Percentiles rank a stretch among this genome's conserved stretches.
These are phyloP conservation scores for Bullera alba DNA, from an alignment of 768 basidiomycete species.

Conservation along the genomic window DNA sequence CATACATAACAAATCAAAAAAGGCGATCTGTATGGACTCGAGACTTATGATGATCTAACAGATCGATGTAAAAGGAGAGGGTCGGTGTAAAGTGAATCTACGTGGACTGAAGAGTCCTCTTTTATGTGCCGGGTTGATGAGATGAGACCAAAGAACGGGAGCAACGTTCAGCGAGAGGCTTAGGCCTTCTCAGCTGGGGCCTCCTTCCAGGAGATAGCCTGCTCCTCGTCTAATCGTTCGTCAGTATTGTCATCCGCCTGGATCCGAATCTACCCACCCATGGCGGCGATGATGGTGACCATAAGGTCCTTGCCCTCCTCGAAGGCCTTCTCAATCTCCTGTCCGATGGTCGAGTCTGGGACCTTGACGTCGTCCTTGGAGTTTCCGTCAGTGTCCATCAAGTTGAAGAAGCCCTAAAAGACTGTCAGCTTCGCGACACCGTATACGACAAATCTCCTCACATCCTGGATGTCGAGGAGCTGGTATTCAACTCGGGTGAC, in stretches of 20 bases:
- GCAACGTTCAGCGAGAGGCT: no score
- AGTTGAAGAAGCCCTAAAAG: conserved; percentile 73
- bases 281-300: conserved; percentile 58
- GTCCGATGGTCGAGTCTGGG: conserved; percentile 77
- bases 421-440: conserved; percentile 3
- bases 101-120: no score
- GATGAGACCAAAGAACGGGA: no score
- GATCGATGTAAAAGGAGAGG: no score
- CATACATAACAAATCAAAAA: no score
- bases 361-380: conserved; percentile 91
- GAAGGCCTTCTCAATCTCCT: conserved; percentile 61
- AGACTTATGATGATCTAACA: no score
- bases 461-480: conserved; percentile 85
- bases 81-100: no score
- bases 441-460: conserved; percentile 13
- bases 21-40: no score
- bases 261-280: conserved; percentile 51
- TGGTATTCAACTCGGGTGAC: conserved; percentile 83
- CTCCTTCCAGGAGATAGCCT: conserved; percentile 83
- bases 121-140: no score
- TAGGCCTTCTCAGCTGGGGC: conserved; percentile 70
- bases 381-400: conserved; percentile 72
- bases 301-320: conserved; percentile 81
- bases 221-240: conserved; percentile 58
- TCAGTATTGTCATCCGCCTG: conserved; percentile 1